Percentiles rank a stretch among this genome's conserved stretches.
phyloP scores from a whole-genome alignment of 495 filamentous ascomycete genomes.

The Letharia lupina region DNA sequence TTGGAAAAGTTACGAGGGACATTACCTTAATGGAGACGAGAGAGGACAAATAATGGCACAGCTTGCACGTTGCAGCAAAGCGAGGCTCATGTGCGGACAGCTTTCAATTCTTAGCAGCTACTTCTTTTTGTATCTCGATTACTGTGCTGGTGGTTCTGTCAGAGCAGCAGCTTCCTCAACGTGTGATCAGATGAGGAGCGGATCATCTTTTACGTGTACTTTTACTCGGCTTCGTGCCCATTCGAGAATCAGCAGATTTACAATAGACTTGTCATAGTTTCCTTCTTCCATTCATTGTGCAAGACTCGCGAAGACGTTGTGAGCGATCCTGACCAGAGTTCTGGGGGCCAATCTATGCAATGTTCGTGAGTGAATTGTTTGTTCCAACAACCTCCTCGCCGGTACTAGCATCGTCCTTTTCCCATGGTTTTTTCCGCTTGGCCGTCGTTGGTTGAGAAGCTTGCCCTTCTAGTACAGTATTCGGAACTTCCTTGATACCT shows the following conservation, averaged over 20 bases:
- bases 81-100: constrained; percentile 6
- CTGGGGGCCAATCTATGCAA: not conserved
- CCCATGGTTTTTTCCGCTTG: constrained; percentile 73
- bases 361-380: not conserved
- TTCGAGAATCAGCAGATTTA: constrained; percentile 5
- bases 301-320: not conserved
- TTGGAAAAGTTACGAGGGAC: constrained; percentile 18
- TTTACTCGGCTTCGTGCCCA: constrained; percentile 5
- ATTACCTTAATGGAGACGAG: constrained; percentile 5
- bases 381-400: not conserved
- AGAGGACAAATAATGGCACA: constrained; percentile 10
- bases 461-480: constrained; percentile 64
- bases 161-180: constrained; percentile 15
- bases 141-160: constrained; percentile 14
- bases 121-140: constrained; percentile 16
- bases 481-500: constrained; percentile 82
- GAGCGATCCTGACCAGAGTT: not conserved
- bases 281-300: not conserved
- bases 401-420: constrained; percentile 37
- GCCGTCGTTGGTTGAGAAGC: constrained; percentile 43
- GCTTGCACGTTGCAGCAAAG: constrained; percentile 1
- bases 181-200: constrained; percentile 9
- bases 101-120: constrained; percentile 11
- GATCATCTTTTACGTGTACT: constrained; percentile 17
- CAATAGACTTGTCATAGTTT: constrained; percentile 5